phyloP scores from a whole-genome alignment of 305 asterid genomes.

The Solanum hybrid region DNA sequence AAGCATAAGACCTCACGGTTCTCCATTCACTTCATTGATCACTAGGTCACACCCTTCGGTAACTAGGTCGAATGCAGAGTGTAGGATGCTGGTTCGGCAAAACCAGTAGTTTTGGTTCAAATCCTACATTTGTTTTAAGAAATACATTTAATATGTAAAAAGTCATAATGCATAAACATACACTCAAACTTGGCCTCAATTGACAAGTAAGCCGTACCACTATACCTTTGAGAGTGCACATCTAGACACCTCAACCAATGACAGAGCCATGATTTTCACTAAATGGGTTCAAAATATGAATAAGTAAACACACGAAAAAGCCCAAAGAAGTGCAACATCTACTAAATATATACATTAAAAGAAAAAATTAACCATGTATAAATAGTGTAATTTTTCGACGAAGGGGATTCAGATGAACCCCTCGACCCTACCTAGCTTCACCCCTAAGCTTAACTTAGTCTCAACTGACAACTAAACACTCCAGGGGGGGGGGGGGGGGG shows the following conservation, averaged over 20 bases:
- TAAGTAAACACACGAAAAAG: background rate
- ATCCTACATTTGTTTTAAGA: background rate
- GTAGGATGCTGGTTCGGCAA: background rate
- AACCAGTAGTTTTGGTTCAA: background rate
- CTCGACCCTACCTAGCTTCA: background rate
- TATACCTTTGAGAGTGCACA: background rate
- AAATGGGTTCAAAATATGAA: background rate
- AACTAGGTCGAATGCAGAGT: background rate
- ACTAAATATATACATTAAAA: background rate
- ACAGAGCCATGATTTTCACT: accelerated
- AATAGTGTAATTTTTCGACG: background rate
- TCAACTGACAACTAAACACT: background rate
- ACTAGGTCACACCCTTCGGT: background rate
- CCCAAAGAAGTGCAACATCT: background rate
- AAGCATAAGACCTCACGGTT: background rate
- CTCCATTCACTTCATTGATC: background rate
- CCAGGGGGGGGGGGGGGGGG: no score
- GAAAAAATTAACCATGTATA: background rate
- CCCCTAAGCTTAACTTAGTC: background rate
- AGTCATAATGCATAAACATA: background rate
- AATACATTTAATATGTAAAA: background rate
- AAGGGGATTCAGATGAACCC: background rate
- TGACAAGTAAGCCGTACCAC: background rate
- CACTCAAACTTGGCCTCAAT: background rate
- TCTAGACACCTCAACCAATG: background rate